Evolutionary conservation across 768 basidiomycete genomes (phyloP), one percentile per base, ranked within the genome.

Genomic region (Hygrophorus russula): DNA sequence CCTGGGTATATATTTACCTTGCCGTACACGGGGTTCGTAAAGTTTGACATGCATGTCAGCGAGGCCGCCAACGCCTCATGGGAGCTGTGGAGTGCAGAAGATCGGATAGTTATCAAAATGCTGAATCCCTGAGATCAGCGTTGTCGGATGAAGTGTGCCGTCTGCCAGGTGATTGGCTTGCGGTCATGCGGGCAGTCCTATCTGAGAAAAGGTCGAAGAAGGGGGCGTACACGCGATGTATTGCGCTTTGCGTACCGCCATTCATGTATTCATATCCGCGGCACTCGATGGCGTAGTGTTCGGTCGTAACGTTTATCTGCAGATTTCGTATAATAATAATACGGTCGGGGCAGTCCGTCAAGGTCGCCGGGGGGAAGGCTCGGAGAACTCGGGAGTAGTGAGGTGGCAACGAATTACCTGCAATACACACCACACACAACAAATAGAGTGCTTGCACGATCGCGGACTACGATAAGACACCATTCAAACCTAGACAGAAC

Each of bases 291-390:
- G 49, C 0, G 44, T 18, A 3, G 36, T 45, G 52, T 85, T 84
- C 41, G 24, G 4, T 24, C 24, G 24, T 7, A 24, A 24, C 24
- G 24, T 24, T 7, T 24, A 24, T 24, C 24, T 24, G 24, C 24
- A 24, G 24, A 24, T 24, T 24, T 24, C 24, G 57, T 59, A 2
- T 69, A 62, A 51, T n/a, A n/a, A n/a, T n/a, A n/a, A n/a, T n/a
- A n/a, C n/a, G n/a, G n/a, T 84, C 80, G 1, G 82, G 80, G 55
- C 82, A 80, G 56, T 89, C 83, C 2, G 79, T 83, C 15, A n/a
- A n/a, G n/a, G n/a, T n/a, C n/a, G n/a, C n/a, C n/a, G n/a, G n/a
- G n/a, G n/a, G n/a, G n/a, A n/a, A n/a, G n/a, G n/a, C n/a, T n/a
- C n/a, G n/a, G 69, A 65, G 11, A 86, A 70, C 55, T 87, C 84